Evolutionary conservation across 140 eudicot species (phyloP).

Genomic region (Oenanthe javanica): DNA sequence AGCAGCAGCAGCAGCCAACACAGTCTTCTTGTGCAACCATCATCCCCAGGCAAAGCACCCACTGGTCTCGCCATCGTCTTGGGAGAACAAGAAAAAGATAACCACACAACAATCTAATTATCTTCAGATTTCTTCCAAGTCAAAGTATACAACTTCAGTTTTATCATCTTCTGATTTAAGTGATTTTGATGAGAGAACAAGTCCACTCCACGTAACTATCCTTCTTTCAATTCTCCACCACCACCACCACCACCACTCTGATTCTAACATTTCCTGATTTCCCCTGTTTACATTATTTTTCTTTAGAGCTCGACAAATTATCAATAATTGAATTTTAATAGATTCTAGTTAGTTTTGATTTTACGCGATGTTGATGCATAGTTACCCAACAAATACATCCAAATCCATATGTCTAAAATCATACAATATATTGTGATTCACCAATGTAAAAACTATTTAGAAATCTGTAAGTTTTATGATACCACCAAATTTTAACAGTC

Average conservation of each 20-base stretch:
- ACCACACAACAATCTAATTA: not conserved
- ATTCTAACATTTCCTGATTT: not conserved
- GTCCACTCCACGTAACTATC: slow-evolving; percentile 61
- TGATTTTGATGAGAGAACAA: slow-evolving; percentile 59
- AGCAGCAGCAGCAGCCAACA: not conserved
- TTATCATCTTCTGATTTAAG: slow-evolving; percentile 20
- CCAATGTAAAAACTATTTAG: no score
- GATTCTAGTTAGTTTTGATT: no score
- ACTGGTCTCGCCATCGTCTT: not conserved
- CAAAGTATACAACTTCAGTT: slow-evolving; percentile 15
- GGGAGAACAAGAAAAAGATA: no score
- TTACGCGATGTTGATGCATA: not conserved
- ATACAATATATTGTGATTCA: no score
- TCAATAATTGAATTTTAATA: no score
- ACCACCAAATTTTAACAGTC: no score
- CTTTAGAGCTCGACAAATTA: not conserved
- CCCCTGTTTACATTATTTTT: no score
- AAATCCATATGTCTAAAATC: no score
- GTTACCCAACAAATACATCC: no score
- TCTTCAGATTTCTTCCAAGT: not conserved
- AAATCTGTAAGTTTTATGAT: no score
- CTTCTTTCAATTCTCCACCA: no score
- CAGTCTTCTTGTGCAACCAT: not conserved
- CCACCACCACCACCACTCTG: not conserved
- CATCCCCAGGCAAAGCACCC: not conserved